A percentile compares a stretch with the other conserved stretches of the same genome.
Conservation (phyloP, 306 rosid genomes). For the Quercus ilex region DNA sequence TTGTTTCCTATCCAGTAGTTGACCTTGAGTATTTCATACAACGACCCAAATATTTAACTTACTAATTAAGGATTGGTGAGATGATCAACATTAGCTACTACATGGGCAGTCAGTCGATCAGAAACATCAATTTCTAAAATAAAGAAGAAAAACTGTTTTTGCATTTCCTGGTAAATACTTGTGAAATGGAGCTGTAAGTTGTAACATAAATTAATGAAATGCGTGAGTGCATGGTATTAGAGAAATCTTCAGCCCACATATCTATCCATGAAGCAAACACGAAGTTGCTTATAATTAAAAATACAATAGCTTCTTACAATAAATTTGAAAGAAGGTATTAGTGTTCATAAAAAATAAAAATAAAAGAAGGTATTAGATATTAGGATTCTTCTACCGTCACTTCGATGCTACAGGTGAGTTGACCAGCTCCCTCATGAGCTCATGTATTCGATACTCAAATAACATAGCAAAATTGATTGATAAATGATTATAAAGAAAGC, state of each 20-base stretch:
- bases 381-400: not conserved
- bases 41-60: too few relatives aligned
- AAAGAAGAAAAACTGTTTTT: too few relatives aligned
- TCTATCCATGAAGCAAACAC: not conserved
- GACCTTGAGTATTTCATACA: not conserved
- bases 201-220: too few relatives aligned
- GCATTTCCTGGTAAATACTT: too few relatives aligned
- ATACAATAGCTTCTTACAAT: not conserved
- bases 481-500: not conserved
- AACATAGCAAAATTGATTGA: not conserved
- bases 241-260: not conserved
- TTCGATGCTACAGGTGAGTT: not conserved
- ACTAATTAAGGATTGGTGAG: too few relatives aligned
- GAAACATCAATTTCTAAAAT: too few relatives aligned
- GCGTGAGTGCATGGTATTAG: too few relatives aligned
- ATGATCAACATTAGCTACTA: too few relatives aligned
- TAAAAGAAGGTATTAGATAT: not conserved
- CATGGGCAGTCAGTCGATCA: too few relatives aligned
- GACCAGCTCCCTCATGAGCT: not conserved
- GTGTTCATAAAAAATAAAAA: too few relatives aligned
- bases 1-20: not conserved
- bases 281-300: not conserved
- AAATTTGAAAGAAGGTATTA: not conserved
- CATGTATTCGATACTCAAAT: not conserved
- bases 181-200: too few relatives aligned